Conservation (phyloP, 306 rosid genomes). For the Lagenaria siceraria region DNA sequence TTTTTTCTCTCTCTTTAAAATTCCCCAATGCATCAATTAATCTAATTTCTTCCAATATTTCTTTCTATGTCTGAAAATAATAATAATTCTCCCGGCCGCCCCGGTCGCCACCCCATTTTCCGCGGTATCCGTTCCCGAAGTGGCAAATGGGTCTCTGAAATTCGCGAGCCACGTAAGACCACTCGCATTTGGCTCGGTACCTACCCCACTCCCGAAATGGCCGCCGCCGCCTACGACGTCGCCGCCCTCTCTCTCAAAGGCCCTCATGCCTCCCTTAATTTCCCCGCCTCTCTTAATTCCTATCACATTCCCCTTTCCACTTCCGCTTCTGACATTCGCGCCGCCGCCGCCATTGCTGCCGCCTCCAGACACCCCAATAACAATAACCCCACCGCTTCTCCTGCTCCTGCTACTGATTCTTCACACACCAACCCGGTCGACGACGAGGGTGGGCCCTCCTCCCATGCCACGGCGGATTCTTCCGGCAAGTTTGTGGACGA, state of each 20-base stretch:
- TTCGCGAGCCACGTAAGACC: conserved; percentile 81
- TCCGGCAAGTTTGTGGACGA: conserved; percentile 28
- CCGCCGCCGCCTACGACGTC: conserved; percentile 88
- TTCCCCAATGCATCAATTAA: too few relatives aligned
- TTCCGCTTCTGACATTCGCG: conserved; percentile 47
- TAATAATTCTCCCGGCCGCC: not conserved
- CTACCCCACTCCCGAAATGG: conserved; percentile 70
- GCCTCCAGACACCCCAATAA: conserved; percentile 4
- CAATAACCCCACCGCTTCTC: not conserved
- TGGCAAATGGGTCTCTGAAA: conserved; percentile 96
- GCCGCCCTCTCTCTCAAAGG: conserved; percentile 88
- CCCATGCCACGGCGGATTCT: not conserved
- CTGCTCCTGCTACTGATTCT: not conserved
- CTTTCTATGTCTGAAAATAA: not conserved
- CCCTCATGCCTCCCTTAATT: conserved; percentile 48
- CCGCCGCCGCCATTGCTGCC: conserved; percentile 75
- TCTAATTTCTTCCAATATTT: too few relatives aligned
- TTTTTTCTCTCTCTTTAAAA: too few relatives aligned
- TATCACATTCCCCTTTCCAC: conserved; percentile 66
- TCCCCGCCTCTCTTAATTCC: conserved; percentile 32
- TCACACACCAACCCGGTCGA: not conserved
- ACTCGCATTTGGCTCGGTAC: conserved; percentile 94
- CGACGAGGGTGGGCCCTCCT: not conserved
- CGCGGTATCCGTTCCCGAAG: conserved; percentile 64
- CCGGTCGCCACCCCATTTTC: conserved; percentile 24